Percentiles rank a stretch among this genome's conserved stretches.
These are phyloP conservation scores for Candida peoriensis DNA, from an alignment of 805 yeast genomes.

Conservation along the genomic window DNA sequence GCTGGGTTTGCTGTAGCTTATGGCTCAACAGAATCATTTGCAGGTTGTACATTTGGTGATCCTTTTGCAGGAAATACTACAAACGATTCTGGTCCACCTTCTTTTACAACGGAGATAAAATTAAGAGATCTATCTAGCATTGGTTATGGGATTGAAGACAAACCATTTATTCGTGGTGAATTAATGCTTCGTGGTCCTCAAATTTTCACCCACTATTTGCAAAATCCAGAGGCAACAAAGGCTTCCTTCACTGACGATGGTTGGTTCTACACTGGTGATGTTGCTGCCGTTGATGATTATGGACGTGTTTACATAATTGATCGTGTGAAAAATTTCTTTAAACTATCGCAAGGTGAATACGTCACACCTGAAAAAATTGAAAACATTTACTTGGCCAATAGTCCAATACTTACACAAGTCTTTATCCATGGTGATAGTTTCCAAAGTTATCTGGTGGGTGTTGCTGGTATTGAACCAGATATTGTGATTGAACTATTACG, in stretches of 20 bases:
- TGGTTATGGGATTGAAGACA: slow-evolving; percentile 38
- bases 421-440: slow-evolving; percentile 63
- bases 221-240: slow-evolving; percentile 47
- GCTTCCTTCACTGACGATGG: slow-evolving; percentile 51
- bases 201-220: slow-evolving; percentile 49
- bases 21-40: slow-evolving; percentile 67
- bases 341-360: slow-evolving; percentile 58
- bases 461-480: slow-evolving; percentile 54
- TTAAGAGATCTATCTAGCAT: slow-evolving; percentile 58
- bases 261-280: slow-evolving; percentile 66
- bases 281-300: slow-evolving; percentile 42
- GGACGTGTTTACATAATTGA: slow-evolving; percentile 63
- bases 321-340: slow-evolving; percentile 75
- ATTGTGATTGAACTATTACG: slow-evolving; percentile 13
- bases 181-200: slow-evolving; percentile 60
- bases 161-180: slow-evolving; percentile 49
- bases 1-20: slow-evolving; percentile 49
- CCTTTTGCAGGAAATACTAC: slow-evolving; percentile 36
- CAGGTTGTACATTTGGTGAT: slow-evolving; percentile 43
- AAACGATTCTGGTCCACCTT: slow-evolving; percentile 53
- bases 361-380: slow-evolving; percentile 75
- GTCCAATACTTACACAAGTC: slow-evolving; percentile 48
- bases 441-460: slow-evolving; percentile 53
- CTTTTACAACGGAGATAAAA: slow-evolving; percentile 47
- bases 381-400: slow-evolving; percentile 49